Evolutionary conservation across 306 rosid genomes (phyloP).

Genomic region (Delonix regia): DNA sequence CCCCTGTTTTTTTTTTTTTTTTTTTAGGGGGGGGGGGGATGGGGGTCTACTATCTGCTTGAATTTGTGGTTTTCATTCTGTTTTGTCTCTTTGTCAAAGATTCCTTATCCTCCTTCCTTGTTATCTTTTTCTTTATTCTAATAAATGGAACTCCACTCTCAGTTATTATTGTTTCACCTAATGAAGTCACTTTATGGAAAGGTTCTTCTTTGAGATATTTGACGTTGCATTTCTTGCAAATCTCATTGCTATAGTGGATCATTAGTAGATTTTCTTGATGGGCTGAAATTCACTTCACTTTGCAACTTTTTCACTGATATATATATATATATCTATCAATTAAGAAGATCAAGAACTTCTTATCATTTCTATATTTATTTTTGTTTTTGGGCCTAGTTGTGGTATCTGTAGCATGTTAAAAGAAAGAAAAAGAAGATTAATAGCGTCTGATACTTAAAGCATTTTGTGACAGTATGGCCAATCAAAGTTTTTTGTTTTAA

Average conservation of each 20-base stretch:
- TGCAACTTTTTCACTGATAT: neutral
- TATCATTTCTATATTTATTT: neutral
- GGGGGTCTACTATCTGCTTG: neutral
- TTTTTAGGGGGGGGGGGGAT: neutral
- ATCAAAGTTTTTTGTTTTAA: neutral
- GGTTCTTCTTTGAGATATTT: neutral
- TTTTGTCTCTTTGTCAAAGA: neutral
- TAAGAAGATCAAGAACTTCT: neutral
- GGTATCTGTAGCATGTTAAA: neutral
- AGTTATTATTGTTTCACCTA: neutral
- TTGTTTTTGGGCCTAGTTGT: neutral
- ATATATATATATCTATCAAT: neutral
- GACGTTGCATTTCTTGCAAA: neutral
- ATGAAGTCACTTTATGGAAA: neutral
- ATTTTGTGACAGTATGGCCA: neutral
- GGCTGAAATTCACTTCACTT: slow-evolving; percentile 21
- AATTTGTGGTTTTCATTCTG: neutral
- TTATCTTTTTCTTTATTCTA: neutral
- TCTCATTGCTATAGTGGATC: slow-evolving; percentile 11
- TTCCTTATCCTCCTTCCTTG: neutral
- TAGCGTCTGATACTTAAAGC: neutral
- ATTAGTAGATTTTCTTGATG: neutral
- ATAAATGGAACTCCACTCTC: neutral
- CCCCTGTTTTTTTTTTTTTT: too few relatives aligned
- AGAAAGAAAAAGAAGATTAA: neutral